Percentiles rank a stretch among this genome's conserved stretches.
phyloP scores from a whole-genome alignment of 2,329 filamentous ascomycete species.

The Celoporthe dispersa region DNA sequence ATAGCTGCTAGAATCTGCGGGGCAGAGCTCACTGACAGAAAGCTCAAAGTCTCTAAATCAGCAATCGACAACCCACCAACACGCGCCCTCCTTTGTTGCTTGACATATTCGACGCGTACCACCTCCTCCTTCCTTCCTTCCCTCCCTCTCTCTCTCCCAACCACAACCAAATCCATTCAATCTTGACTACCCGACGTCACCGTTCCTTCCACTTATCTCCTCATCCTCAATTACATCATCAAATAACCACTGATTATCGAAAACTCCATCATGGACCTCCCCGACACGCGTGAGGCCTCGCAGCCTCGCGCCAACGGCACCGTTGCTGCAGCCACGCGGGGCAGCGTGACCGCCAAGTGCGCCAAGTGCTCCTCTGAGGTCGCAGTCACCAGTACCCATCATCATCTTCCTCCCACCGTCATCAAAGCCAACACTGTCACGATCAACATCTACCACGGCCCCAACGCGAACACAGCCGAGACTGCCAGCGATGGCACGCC shows the following conservation, averaged over 20 bases:
- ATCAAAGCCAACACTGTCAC: background rate
- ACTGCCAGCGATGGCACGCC: no score
- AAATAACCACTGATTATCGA: background rate
- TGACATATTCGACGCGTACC: background rate
- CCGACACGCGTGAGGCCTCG: background rate
- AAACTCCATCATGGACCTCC: background rate
- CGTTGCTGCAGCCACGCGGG: background rate
- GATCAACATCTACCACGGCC: background rate
- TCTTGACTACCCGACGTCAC: background rate
- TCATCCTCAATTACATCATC: background rate
- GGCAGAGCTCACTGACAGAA: no score
- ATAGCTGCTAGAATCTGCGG: no score
- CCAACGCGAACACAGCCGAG: background rate
- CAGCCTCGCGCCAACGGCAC: background rate
- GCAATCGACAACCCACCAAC: background rate
- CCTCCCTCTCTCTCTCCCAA: background rate
- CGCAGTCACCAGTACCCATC: background rate
- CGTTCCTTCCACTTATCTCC: background rate
- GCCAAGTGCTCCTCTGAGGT: background rate
- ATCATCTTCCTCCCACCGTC: background rate
- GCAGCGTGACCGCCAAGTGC: background rate
- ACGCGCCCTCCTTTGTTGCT: background rate
- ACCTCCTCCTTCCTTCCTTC: no score
- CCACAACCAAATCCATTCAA: background rate
- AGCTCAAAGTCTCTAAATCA: no score